A percentile compares a stretch with the other conserved stretches of the same genome.
These are phyloP conservation scores for Canavalia ensiformis DNA, from an alignment of 306 rosid species.

Conservation along the genomic window DNA sequence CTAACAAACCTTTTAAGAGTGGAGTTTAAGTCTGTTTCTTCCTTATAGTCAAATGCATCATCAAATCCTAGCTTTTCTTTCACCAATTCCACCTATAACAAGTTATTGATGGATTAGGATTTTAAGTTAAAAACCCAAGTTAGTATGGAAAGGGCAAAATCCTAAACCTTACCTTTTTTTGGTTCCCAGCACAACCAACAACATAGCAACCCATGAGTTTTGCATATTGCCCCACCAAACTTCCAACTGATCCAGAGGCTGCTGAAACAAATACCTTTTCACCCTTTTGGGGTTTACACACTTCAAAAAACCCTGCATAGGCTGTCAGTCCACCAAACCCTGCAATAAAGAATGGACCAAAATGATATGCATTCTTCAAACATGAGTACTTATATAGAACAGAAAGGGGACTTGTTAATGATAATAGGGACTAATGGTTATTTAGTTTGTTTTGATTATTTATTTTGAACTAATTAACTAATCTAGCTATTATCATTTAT, in stretches of 20 bases:
- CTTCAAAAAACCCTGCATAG: slow-evolving; percentile 71
- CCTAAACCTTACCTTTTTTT: slow-evolving; percentile 60
- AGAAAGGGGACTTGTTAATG: no score
- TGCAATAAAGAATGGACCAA: not conserved
- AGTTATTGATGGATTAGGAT: not conserved
- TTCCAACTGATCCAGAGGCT: slow-evolving; percentile 73
- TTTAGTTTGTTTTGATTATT: no score
- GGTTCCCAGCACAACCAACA: slow-evolving; percentile 77
- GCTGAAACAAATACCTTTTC: slow-evolving; percentile 84
- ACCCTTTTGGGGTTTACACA: slow-evolving; percentile 68
- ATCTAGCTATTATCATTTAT: no score
- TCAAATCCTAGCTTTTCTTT: slow-evolving; percentile 77
- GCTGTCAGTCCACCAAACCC: slow-evolving; percentile 76
- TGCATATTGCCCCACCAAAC: slow-evolving; percentile 78
- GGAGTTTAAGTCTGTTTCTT: slow-evolving; percentile 68
- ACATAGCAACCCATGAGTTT: slow-evolving; percentile 80
- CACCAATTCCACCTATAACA: slow-evolving; percentile 64
- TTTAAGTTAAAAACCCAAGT: not conserved
- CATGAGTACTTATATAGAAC: no score
- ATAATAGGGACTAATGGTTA: no score
- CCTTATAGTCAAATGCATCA: slow-evolving; percentile 85
- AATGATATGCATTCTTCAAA: no score
- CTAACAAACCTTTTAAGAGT: slow-evolving; percentile 57
- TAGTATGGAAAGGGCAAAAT: not conserved
- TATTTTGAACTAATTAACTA: no score